phyloP scores from a whole-genome alignment of 495 filamentous ascomycete genomes.

The Penicillium riverlandense region DNA sequence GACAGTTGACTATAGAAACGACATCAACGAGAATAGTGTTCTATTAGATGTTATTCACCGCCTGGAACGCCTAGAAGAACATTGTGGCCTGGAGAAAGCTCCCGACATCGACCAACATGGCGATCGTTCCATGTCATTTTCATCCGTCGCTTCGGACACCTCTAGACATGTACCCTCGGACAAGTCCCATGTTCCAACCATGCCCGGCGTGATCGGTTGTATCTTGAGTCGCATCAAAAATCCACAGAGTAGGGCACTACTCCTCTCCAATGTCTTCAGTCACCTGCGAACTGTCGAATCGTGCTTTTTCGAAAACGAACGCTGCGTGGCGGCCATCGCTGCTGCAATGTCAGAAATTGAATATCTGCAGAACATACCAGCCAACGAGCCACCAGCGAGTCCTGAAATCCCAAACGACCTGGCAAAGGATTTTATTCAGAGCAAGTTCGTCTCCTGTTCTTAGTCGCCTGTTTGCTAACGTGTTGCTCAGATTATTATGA shows the following conservation, averaged over 20 bases:
- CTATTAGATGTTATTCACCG: conserved; percentile 8
- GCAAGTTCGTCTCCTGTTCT: too few species aligned
- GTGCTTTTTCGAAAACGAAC: conserved; percentile 5
- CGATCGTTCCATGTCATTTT: neutral
- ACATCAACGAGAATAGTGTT: conserved; percentile 3
- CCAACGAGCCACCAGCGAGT: neutral
- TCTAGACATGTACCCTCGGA: too few species aligned
- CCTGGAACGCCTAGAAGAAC: conserved; percentile 14
- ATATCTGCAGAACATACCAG: neutral
- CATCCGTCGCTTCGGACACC: too few species aligned
- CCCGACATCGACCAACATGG: neutral
- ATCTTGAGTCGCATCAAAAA: conserved; percentile 5
- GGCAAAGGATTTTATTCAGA: neutral
- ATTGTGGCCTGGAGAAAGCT: conserved; percentile 4
- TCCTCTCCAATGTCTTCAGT: conserved; percentile 11
- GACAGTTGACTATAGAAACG: neutral
- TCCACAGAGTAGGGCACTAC: neutral
- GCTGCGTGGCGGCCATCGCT: conserved; percentile 4
- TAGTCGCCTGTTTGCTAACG: neutral
- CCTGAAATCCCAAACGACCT: conserved; percentile 5
- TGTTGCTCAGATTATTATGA: conserved; percentile 5
- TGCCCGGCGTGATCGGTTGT: neutral
- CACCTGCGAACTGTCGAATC: conserved; percentile 6
- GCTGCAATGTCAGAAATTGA: conserved; percentile 9
- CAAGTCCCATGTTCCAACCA: too few species aligned